Percentiles rank a stretch among this genome's conserved stretches.
Conservation (phyloP, 2,329 filamentous ascomycete genomes). For the Arthroderma sp. region DNA sequence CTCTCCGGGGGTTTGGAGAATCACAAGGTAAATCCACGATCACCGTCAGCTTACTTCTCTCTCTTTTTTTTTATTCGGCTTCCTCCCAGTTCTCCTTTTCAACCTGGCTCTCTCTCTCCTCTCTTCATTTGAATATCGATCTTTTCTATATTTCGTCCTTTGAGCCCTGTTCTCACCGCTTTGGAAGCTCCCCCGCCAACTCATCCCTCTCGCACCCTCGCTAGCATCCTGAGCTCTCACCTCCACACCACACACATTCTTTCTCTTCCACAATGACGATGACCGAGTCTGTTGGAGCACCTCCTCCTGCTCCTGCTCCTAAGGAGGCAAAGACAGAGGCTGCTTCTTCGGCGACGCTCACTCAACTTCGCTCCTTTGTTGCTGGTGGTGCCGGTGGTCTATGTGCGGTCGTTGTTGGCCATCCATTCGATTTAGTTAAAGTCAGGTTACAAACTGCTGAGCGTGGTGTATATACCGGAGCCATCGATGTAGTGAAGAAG, state of each 20-base stretch:
- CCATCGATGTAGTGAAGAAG: slow-evolving; percentile 82
- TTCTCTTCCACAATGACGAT: slow-evolving; percentile 3
- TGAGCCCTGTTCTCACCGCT: not conserved
- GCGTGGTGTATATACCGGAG: slow-evolving; percentile 77
- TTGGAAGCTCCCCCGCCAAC: not conserved
- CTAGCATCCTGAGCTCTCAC: slow-evolving; percentile 2
- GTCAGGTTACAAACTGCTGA: slow-evolving; percentile 94
- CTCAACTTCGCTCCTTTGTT: slow-evolving; percentile 64
- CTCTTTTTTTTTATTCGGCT: not conserved
- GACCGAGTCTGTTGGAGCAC: slow-evolving; percentile 16
- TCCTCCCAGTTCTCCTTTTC: not conserved
- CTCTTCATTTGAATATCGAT: slow-evolving; percentile 4
- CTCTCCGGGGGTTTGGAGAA: not conserved
- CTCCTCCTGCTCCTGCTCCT: slow-evolving; percentile 16
- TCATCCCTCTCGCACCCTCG: not conserved
- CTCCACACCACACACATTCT: not conserved
- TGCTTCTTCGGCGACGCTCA: slow-evolving; percentile 37
- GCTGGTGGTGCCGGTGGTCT: slow-evolving; percentile 89
- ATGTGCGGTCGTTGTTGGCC: slow-evolving; percentile 85
- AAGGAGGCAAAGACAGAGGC: slow-evolving; percentile 16
- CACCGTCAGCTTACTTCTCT: slow-evolving; percentile 4
- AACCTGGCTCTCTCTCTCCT: slow-evolving; percentile 2
- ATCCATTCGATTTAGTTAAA: slow-evolving; percentile 96
- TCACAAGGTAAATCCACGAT: slow-evolving; percentile 1
- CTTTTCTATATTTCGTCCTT: not conserved